Evolutionary conservation across 1,284 basidiomycete genomes (phyloP).

Genomic region (Cerrena zonata): DNA sequence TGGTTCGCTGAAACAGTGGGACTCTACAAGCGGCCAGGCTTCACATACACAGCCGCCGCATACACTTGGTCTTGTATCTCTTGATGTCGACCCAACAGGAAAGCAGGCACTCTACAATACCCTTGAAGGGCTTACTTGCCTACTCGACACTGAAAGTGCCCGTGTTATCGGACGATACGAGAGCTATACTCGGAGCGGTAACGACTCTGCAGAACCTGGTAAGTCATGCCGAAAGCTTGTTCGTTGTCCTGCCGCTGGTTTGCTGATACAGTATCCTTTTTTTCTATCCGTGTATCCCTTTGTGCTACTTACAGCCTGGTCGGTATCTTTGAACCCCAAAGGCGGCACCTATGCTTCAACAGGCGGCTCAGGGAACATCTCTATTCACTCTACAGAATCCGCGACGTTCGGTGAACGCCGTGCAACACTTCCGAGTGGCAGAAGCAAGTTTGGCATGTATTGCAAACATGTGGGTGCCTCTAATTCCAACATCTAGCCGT

Average conservation of each 20-base stretch:
- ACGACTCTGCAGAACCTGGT: conserved; percentile 64
- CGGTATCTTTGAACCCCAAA: conserved; percentile 71
- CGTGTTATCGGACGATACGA: conserved; percentile 59
- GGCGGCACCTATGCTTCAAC: conserved; percentile 73
- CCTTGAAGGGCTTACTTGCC: conserved; percentile 70
- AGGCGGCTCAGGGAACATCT: conserved; percentile 68
- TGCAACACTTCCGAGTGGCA: conserved; percentile 56
- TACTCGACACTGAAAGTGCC: conserved; percentile 65
- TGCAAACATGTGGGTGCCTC: conserved; percentile 63
- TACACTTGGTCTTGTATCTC: conserved; percentile 67
- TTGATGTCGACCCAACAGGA: conserved; percentile 64
- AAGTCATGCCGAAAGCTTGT: conserved; percentile 26
- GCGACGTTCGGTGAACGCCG: conserved; percentile 58
- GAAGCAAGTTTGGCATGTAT: conserved; percentile 78
- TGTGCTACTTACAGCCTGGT: conserved; percentile 77
- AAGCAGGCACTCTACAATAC: conserved; percentile 67
- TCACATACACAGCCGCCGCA: conserved; percentile 61
- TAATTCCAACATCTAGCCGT: background rate
- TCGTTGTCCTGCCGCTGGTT: too few species aligned
- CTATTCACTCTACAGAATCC: conserved; percentile 55
- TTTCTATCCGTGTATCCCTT: too few species aligned
- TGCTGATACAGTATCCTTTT: too few species aligned
- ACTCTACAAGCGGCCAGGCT: conserved; percentile 58
- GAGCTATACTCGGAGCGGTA: conserved; percentile 55
- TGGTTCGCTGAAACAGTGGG: conserved; percentile 67